Percentiles rank a stretch among this genome's conserved stretches.
phyloP scores from a whole-genome alignment of 345 rosid species.

The Theobroma cacao region DNA sequence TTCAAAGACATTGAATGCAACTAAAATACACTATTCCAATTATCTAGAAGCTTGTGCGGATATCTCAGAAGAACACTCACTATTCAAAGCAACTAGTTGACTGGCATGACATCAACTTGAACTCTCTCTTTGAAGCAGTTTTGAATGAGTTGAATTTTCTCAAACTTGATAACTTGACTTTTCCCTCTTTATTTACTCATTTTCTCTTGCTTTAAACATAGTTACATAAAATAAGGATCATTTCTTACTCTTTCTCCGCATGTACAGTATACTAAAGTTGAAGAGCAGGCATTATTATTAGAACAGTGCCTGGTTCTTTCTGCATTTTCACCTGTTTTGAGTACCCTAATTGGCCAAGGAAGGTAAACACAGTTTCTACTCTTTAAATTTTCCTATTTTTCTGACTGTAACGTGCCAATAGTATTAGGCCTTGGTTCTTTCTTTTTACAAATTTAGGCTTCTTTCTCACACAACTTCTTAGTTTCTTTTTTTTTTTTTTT shows the following conservation, averaged over 20 bases:
- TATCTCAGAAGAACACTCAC: neutral
- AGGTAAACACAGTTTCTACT: neutral
- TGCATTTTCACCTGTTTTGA: neutral
- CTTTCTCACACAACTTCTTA: neutral
- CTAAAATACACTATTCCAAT: neutral
- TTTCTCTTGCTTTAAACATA: too few relatives aligned
- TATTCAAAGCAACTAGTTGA: neutral
- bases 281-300: too few relatives aligned
- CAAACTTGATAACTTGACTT: too few relatives aligned
- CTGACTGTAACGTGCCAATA: neutral
- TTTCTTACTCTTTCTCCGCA: neutral
- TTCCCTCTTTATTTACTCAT: too few relatives aligned
- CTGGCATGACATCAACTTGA: neutral
- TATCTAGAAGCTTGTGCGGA: neutral
- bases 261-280: neutral
- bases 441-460: neutral
- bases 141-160: too few relatives aligned
- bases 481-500: too few relatives aligned
- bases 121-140: neutral
- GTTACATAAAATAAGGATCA: too few relatives aligned
- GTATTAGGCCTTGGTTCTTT: neutral
- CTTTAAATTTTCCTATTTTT: neutral
- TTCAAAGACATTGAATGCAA: neutral
- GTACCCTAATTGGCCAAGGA: neutral
- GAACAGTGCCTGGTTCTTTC: neutral